These are phyloP conservation scores for Zarea fungicola DNA, from an alignment of 2,329 filamentous ascomycete genomes.

Conservation along the genomic window DNA sequence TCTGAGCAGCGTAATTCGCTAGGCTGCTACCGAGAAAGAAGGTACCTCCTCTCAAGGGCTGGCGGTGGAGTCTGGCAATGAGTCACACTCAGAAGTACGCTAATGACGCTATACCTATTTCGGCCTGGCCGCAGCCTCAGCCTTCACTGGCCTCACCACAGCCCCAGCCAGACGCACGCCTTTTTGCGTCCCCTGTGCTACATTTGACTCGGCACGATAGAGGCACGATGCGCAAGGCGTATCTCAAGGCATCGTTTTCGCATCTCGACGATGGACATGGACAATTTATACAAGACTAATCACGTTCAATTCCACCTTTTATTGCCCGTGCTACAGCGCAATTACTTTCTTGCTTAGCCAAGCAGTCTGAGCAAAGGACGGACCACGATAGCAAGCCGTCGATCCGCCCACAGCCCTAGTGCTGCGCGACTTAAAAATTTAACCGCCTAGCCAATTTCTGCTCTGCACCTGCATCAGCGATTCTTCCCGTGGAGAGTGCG, in stretches of 20 bases:
- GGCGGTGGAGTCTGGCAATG: constrained; percentile 9
- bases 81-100: constrained; percentile 12
- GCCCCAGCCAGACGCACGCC: neutral
- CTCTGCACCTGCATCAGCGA: neutral
- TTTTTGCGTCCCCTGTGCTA: neutral
- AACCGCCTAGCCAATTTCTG: neutral
- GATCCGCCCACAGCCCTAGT: constrained; percentile 10
- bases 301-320: constrained; percentile 2
- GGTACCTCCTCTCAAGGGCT: neutral
- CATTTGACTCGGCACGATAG: neutral
- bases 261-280: neutral
- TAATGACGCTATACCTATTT: neutral
- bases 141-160: neutral
- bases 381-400: neutral
- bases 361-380: neutral
- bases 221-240: neutral
- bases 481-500: neutral
- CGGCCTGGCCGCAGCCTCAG: constrained; percentile 10
- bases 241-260: neutral
- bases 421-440: constrained; percentile 2
- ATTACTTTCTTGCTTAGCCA: neutral
- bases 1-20: neutral
- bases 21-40: neutral
- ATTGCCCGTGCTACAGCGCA: neutral
- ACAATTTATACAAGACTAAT: neutral